These are phyloP conservation scores for Cardiospermum halicacabum DNA, from an alignment of 345 rosid species.

Conservation along the genomic window DNA sequence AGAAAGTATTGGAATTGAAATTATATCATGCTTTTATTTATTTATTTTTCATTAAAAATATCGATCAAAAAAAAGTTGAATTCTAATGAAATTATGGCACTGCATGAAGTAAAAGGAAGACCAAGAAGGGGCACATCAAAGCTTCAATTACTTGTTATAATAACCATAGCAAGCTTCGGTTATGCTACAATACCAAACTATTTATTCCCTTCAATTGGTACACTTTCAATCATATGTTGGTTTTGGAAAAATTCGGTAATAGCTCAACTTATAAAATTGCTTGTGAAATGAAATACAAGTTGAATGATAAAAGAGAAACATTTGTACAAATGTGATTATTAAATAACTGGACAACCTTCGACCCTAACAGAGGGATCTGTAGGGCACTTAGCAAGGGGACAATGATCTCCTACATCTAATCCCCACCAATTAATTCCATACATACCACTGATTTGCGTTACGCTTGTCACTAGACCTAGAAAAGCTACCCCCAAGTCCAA, in stretches of 20 bases:
- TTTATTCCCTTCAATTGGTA: conserved; percentile 24
- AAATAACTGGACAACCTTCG: too few relatives aligned
- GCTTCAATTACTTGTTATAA: conserved; percentile 24
- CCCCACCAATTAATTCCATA: neutral
- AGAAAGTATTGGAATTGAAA: too few relatives aligned
- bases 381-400: too few relatives aligned
- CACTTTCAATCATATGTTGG: conserved; percentile 22
- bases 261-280: conserved; percentile 11
- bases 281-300: neutral
- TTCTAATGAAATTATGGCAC: neutral
- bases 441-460: neutral
- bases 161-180: conserved; percentile 23
- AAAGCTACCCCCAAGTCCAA: conserved; percentile 7
- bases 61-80: too few relatives aligned
- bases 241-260: neutral
- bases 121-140: conserved; percentile 13
- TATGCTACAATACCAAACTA: conserved; percentile 24
- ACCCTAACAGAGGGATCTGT: too few relatives aligned
- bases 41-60: too few relatives aligned
- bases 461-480: neutral
- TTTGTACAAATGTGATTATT: too few relatives aligned
- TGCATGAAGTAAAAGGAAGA: conserved; percentile 20
- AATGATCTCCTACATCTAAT: too few relatives aligned
- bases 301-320: neutral
- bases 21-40: too few relatives aligned